Evolutionary conservation across 257 asterid genomes (phyloP), one percentile per base, ranked within the genome.

Genomic region (Gentiana straminea): DNA sequence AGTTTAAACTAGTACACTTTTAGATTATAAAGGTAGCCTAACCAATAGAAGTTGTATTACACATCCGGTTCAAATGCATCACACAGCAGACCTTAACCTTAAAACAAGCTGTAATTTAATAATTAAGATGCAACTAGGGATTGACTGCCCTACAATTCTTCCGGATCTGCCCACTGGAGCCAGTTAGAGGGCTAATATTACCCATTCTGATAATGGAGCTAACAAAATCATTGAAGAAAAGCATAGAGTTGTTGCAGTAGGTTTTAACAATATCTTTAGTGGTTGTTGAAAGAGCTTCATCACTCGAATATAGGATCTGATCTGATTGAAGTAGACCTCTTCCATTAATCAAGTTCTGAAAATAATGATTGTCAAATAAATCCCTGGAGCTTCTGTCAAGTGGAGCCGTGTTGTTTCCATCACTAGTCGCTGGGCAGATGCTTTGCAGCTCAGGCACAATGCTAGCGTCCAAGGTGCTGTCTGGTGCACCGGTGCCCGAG

Each of bases 131-230:
- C 24, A 59, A 3, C 47, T 61, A 41, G 3, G 68, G 70, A 64
- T 83, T 83, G 0, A 71, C 58, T 54, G 70, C 77, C 79, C 95
- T 79, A 49, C 95, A 85, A 39, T 88, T 82, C 65, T 47, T 81
- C 49, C 95, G 62, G 37, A 88, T 73, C 74, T 88, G 68, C 38
- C 97, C 97, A 33, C 60, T 44, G 0, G 77, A 68, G 36, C 89
- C 95, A 0, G 80, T 81, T 8, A 85, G 34, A 15, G 86, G 73
- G 37, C 82, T 64, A 38, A 82, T 74, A 52, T 69, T 82, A 13
- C 83, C 94, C 94, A 84, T 88, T 70, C 79, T 88, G 54, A 88
- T 64, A 82, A 88, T 84, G 41, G 90, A 77, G 54, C 41, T 75
- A 8, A 53, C 78, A n/a, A 88, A 85, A 57, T 81, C 89, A 50